Conservation (phyloP, 257 asterid species). For the Solanum paucissectum region DNA sequence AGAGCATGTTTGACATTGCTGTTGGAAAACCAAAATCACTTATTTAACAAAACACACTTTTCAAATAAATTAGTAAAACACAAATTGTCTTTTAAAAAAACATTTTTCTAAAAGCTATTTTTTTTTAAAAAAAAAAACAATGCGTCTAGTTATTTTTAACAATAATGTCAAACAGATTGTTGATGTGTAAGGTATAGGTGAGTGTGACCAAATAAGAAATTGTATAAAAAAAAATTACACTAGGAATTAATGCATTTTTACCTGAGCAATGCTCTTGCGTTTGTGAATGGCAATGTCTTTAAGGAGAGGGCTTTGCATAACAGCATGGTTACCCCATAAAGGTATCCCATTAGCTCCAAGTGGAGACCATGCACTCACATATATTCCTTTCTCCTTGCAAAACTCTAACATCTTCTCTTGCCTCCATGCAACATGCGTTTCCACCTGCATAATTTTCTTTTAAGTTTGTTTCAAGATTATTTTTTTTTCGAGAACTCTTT, state of each 20-base stretch:
- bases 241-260: neutral
- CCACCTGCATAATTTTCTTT: conserved; percentile 20
- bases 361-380: conserved; percentile 47
- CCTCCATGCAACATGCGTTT: conserved; percentile 49
- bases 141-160: too few relatives aligned
- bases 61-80: too few relatives aligned
- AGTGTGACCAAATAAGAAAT: neutral
- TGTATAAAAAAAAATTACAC: neutral
- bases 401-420: conserved; percentile 33
- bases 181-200: neutral
- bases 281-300: conserved; percentile 23
- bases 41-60: too few relatives aligned
- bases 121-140: too few relatives aligned
- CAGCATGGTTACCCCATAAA: conserved; percentile 24
- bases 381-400: conserved; percentile 24
- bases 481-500: too few relatives aligned
- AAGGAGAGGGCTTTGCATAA: conserved; percentile 31
- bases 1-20: too few relatives aligned
- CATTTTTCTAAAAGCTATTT: too few relatives aligned
- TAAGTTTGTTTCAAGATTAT: too few relatives aligned
- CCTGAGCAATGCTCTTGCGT: conserved; percentile 35
- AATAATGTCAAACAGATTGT: too few relatives aligned
- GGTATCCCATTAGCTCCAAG: conserved; percentile 29
- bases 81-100: too few relatives aligned
- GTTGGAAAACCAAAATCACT: too few relatives aligned